Percentiles rank a stretch among this genome's conserved stretches.
Evolutionary conservation across 495 filamentous ascomycete species (phyloP).

Genomic region (Penicillium soppii): DNA sequence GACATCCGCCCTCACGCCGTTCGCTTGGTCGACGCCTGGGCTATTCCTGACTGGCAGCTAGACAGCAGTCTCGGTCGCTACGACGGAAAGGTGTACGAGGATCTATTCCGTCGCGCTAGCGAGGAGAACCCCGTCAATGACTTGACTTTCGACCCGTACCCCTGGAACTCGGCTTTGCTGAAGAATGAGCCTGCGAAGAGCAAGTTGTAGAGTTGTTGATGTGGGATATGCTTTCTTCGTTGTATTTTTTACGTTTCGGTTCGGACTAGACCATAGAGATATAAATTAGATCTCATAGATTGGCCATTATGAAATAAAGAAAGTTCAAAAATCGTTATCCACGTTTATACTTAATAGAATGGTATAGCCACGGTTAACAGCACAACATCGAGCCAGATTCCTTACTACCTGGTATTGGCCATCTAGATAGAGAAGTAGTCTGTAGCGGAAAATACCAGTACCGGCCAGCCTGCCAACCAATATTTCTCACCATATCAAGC

Average conservation of each 20-base stretch:
- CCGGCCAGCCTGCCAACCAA: too few species aligned
- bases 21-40: constrained; percentile 64
- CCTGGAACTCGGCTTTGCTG: constrained; percentile 57
- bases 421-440: too few species aligned
- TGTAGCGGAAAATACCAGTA: too few species aligned
- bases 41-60: constrained; percentile 68
- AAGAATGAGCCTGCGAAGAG: constrained; percentile 47
- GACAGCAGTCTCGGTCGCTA: constrained; percentile 62
- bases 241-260: constrained; percentile 6
- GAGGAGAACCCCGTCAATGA: constrained; percentile 68
- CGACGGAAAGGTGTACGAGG: constrained; percentile 68
- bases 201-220: constrained; percentile 33
- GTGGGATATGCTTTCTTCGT: constrained; percentile 8
- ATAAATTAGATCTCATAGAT: constrained; percentile 17
- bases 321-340: not conserved
- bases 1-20: constrained; percentile 69
- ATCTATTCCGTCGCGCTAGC: constrained; percentile 64
- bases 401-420: too few species aligned
- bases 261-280: constrained; percentile 8
- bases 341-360: too few species aligned
- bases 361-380: too few species aligned
- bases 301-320: not conserved
- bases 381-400: too few species aligned
- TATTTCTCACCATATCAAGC: too few species aligned
- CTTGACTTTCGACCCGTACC: constrained; percentile 66